Base-by-base conservation (phyloP, 1,139 yeast genomes). In the Yamadazyma mexicana region DNA sequence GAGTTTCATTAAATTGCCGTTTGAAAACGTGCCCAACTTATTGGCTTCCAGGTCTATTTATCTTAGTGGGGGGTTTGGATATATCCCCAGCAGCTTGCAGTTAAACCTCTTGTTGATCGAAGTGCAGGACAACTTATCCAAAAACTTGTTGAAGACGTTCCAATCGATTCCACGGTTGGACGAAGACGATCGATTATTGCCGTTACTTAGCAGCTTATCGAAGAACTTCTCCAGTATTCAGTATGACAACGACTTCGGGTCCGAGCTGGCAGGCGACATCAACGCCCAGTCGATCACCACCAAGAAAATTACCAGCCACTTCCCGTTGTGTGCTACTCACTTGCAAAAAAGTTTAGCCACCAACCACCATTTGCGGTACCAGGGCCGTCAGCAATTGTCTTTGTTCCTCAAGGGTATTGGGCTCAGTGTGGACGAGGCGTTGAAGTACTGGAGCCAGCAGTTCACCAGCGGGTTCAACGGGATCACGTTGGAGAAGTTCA, bases 391-490 rank as follows among this genome's bases (percentile, higher is more conserved):
- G 52, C 97, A 92, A 61, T 73, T 89, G 40, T 82, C 91, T 3
- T 65, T 88, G 26, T 92, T 92, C 61, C 67, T 92, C 41, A 91
- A 89, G 61, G 96, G 95, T 22, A 83, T 88, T 49, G 98, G 98
- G 0, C 69, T 92, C 40, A 76, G 77, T 38, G 83, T 87, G 7
- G 96, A 89, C 45, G 98, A 94, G 56, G 92, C 97, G 0, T 61
- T 92, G 44, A 78, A 77, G 52, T 91, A 88, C 60, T 92, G 98
- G 96, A 66, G 83, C 7, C 68, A 68, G 43, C 84, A 83, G 51
- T 89, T 91, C 61, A 78, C 88, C 10, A 64, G 64, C 42, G 75
- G 73, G 8, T 36, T 35, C 12, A 51, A 54, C 16, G 54, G 58
- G 3, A 74, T 84, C 62, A 73, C 83, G 2, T 63, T 78, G 40